phyloP scores from a whole-genome alignment of 257 asterid species.

The Capsicum baccatum region DNA sequence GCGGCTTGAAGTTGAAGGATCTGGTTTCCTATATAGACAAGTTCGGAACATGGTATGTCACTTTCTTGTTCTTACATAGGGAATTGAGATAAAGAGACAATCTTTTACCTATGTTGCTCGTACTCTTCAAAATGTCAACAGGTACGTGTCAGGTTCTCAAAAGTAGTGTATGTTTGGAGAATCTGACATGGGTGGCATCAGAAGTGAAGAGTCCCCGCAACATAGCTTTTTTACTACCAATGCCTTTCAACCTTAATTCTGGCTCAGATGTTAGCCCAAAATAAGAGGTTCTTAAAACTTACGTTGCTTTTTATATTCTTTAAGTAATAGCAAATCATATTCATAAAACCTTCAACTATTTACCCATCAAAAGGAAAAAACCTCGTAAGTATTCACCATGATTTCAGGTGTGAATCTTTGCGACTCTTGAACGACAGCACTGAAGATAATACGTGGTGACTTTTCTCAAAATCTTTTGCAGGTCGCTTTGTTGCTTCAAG shows the following conservation, averaged over 20 bases:
- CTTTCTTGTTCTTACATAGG: background rate
- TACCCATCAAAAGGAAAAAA: background rate
- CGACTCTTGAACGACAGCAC: background rate
- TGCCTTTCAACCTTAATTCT: background rate
- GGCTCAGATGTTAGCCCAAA: background rate
- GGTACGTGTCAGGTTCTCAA: too few species aligned
- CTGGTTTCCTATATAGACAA: conserved; percentile 92
- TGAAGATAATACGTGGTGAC: background rate
- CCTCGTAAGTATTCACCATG: background rate
- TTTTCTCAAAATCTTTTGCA: conserved; percentile 31
- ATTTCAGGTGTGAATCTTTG: conserved; percentile 8
- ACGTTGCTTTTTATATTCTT: background rate
- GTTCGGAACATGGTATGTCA: conserved; percentile 87
- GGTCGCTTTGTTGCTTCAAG: conserved; percentile 92
- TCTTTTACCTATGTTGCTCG: background rate
- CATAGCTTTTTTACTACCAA: too few species aligned
- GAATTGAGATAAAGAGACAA: background rate
- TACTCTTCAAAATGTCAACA: too few species aligned
- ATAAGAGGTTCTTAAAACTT: background rate
- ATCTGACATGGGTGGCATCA: too few species aligned
- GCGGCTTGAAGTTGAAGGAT: conserved; percentile 92
- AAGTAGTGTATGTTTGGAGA: too few species aligned
- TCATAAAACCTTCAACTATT: background rate
- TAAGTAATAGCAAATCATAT: background rate
- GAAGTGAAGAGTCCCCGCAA: too few species aligned